These are phyloP conservation scores for Boletus tomentosulus DNA, from an alignment of 768 basidiomycete species.

Conservation along the genomic window DNA sequence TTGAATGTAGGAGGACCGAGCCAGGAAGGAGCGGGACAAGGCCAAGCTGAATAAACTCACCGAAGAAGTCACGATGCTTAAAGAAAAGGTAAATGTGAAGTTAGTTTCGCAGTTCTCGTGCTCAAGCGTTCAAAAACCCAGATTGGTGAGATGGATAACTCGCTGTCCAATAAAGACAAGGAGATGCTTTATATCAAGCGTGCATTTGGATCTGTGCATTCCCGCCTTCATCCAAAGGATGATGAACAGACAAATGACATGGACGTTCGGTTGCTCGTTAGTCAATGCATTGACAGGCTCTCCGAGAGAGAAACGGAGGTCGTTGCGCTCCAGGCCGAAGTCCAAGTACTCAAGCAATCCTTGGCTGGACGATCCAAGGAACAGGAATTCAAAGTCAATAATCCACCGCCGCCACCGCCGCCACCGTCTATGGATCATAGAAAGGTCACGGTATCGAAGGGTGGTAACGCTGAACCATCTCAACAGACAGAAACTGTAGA, in stretches of 20 bases:
- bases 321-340: conserved; percentile 43
- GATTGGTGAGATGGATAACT: conserved; percentile 51
- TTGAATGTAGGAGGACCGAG: conserved; percentile 59
- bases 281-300: conserved; percentile 65
- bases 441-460: conserved; percentile 8
- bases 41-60: conserved; percentile 66
- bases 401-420: conserved; percentile 60
- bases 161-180: conserved; percentile 56
- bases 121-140: conserved; percentile 24
- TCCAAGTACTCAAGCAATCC: conserved; percentile 48
- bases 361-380: conserved; percentile 53
- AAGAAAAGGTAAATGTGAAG: conserved; percentile 49
- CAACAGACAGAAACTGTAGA: conserved; percentile 9
- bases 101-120: not conserved
- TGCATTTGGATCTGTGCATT: conserved; percentile 84
- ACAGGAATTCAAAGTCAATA: conserved; percentile 66
- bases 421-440: conserved; percentile 39
- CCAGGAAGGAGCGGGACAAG: conserved; percentile 71
- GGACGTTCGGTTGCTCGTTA: conserved; percentile 66
- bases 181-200: conserved; percentile 75
- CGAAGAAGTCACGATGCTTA: conserved; percentile 71
- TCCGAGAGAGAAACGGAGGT: conserved; percentile 69
- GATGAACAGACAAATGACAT: conserved; percentile 45
- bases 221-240: conserved; percentile 60
- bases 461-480: conserved; percentile 3